Evolutionary conservation across 1,139 yeast species (phyloP).

Genomic region (Geotrichum citri-aurantii): DNA sequence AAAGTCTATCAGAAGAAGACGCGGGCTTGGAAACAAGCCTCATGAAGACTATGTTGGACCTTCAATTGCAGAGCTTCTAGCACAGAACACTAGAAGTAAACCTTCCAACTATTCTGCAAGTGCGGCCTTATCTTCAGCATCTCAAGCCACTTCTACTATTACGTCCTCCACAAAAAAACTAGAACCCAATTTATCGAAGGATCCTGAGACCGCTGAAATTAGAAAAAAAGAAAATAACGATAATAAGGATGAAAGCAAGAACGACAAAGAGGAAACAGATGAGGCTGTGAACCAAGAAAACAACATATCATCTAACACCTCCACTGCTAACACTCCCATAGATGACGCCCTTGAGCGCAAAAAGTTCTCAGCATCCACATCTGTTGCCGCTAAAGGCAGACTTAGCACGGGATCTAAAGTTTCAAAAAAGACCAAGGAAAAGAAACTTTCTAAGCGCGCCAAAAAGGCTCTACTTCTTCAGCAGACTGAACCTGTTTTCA

Average conservation of each 20-base stretch:
- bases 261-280: neutral
- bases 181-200: neutral
- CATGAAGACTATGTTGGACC: constrained; percentile 16
- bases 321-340: constrained; percentile 1
- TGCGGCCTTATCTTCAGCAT: neutral
- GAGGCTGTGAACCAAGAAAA: neutral
- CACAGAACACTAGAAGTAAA: constrained; percentile 10
- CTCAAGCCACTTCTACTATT: neutral
- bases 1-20: constrained; percentile 4
- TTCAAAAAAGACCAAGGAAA: constrained; percentile 2
- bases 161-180: neutral
- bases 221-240: neutral
- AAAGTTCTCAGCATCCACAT: neutral
- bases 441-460: neutral
- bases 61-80: constrained; percentile 14
- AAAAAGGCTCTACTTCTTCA: neutral
- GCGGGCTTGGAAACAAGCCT: constrained; percentile 9
- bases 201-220: neutral
- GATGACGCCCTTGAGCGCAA: neutral
- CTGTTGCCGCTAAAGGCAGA: neutral
- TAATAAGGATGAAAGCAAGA: neutral
- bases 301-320: neutral
- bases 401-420: neutral
- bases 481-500: constrained; percentile 2
- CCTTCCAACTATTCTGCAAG: neutral